Conservation (phyloP, 805 yeast species). For the Isabelozyma rhagii region DNA sequence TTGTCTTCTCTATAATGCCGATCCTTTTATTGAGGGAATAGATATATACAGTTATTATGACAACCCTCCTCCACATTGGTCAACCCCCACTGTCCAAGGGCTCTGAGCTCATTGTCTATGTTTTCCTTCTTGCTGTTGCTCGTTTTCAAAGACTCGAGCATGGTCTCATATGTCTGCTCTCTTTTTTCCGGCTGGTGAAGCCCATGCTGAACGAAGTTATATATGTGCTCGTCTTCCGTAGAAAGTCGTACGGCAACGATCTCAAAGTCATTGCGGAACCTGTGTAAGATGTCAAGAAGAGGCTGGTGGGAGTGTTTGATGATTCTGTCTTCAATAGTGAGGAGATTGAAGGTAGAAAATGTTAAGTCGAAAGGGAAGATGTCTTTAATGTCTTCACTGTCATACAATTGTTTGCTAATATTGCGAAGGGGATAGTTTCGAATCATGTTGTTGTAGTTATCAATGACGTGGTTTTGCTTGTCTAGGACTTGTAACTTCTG, state of each 20-base stretch:
- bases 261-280: constrained; percentile 3
- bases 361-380: constrained; percentile 28
- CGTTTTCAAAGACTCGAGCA: constrained; percentile 10
- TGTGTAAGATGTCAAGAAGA: constrained; percentile 19
- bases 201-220: constrained; percentile 9
- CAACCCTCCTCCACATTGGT: constrained; percentile 15
- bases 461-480: background rate
- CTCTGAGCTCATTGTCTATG: constrained; percentile 11
- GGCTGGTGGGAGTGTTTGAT: constrained; percentile 19
- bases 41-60: constrained; percentile 13
- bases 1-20: background rate
- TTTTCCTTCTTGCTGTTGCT: constrained; percentile 1
- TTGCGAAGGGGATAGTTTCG: constrained; percentile 1
- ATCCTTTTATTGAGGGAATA: constrained; percentile 7
- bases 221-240: constrained; percentile 8
- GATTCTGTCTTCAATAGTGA: constrained; percentile 29
- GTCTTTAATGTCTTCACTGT: constrained; percentile 4
- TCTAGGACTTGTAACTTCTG: constrained; percentile 5
- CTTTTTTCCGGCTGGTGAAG: background rate
- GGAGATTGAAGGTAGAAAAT: constrained; percentile 21
- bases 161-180: constrained; percentile 12
- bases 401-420: constrained; percentile 1
- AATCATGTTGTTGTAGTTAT: background rate
- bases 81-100: constrained; percentile 18
- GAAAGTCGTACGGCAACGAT: constrained; percentile 9